Evolutionary conservation across 202 grass and related monocot genomes (phyloP), one percentile per base, ranked within the genome.

Genomic region (Cymbopogon flexuosus): DNA sequence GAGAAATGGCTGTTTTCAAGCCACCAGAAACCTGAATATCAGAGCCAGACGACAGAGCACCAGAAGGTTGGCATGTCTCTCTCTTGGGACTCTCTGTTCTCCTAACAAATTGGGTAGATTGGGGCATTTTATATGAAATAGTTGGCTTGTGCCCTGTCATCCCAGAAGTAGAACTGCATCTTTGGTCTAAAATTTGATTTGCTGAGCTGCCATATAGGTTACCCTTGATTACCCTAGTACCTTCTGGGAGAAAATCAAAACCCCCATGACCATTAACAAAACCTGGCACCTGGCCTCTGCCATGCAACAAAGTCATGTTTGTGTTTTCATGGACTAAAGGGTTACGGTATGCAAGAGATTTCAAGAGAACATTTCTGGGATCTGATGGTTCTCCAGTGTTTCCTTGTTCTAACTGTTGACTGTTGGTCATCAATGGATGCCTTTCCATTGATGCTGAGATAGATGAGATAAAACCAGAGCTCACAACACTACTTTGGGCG

Each of bases 361-460:
- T 86, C 61, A 89, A 77, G 42, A 84, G 42, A 77, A 84, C 19
- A 68, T 62, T 87, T 89, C 79, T 82, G 57, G 72, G 30, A 31
- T 79, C 79, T 70, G 80, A 79, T 0, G 67, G 62, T 23, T 62
- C 76, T 87, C 70, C 68, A 43, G 58, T 68, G 77, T 81, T 87
- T 60, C 78, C 79, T 24, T 65, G 61, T 85, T 82, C 86, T 71
- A 79, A 47, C 73, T 64, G 77, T 57, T 59, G 42, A 51, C 23
- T 75, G 58, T 54, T 70, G 36, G 76, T 77, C 61, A 62, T 87
- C 58, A 85, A 41, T 65, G 77, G 87, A 43, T 89, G 65, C 12
- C 87, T 86, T 85, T 87, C 92, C 39, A 71, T 72, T 42, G 81
- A 16, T 70, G 84, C 70, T 65, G 87, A 87, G 75, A 67, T 84